These are phyloP conservation scores for Neoarthrinium moseri DNA, from an alignment of 2,329 filamentous ascomycete species.

Conservation along the genomic window DNA sequence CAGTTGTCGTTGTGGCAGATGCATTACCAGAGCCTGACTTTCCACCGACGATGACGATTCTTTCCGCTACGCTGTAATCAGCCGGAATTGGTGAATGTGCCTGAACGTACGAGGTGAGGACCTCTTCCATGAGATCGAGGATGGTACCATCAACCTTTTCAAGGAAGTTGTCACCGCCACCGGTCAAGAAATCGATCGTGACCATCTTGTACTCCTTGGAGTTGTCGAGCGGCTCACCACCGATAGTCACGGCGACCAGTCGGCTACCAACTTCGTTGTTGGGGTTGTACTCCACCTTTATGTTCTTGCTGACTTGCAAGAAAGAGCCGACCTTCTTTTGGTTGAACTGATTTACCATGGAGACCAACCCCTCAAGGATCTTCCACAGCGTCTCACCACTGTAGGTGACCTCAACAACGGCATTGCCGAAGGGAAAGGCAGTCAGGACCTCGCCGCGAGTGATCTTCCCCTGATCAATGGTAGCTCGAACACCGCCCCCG, in stretches of 20 bases:
- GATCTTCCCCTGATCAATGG: slow-evolving; percentile 59
- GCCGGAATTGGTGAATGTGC: slow-evolving; percentile 42
- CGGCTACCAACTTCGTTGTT: slow-evolving; percentile 44
- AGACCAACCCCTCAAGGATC: slow-evolving; percentile 58
- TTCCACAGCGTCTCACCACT: slow-evolving; percentile 54
- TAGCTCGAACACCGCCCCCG: slow-evolving; percentile 62
- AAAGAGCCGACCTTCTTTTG: slow-evolving; percentile 52
- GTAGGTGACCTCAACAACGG: slow-evolving; percentile 57
- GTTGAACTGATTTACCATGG: slow-evolving; percentile 54
- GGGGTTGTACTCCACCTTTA: slow-evolving; percentile 58
- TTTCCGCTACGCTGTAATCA: slow-evolving; percentile 45
- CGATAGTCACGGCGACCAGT: slow-evolving; percentile 52
- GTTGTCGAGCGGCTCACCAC: slow-evolving; percentile 44
- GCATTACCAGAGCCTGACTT: neutral
- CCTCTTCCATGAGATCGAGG: slow-evolving; percentile 50
- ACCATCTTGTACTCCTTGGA: slow-evolving; percentile 53
- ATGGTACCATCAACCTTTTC: slow-evolving; percentile 30
- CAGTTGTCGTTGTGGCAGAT: slow-evolving; percentile 3
- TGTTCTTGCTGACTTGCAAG: slow-evolving; percentile 58
- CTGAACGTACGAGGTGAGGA: slow-evolving; percentile 47
- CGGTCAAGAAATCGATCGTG: slow-evolving; percentile 62
- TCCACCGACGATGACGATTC: slow-evolving; percentile 35
- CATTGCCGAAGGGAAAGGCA: slow-evolving; percentile 65
- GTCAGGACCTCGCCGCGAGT: slow-evolving; percentile 64
- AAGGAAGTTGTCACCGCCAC: slow-evolving; percentile 63